Conservation (phyloP, 2,329 filamentous ascomycete genomes). For the Fusarium sp. region DNA sequence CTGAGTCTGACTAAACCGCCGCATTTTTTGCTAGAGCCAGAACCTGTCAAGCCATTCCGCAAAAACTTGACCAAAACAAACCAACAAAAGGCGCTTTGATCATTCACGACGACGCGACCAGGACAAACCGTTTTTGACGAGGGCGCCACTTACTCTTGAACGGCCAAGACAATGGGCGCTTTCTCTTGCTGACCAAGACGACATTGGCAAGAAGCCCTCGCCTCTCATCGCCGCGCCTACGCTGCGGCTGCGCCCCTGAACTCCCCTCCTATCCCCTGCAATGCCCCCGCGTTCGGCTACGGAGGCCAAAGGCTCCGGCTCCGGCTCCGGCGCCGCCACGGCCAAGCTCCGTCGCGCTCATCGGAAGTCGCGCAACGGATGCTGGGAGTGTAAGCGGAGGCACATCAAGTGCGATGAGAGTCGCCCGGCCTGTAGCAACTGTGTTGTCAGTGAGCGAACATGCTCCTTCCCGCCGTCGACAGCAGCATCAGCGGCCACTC, state of each 20-base stretch:
- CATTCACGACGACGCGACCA: neutral
- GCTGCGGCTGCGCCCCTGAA: neutral
- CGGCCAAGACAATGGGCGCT: conserved; percentile 14
- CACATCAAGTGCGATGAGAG: conserved; percentile 59
- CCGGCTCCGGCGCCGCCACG: conserved; percentile 24
- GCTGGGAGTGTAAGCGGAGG: conserved; percentile 54
- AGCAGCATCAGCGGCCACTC: neutral
- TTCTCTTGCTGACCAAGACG: conserved; percentile 2
- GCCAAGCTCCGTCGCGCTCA: conserved; percentile 52
- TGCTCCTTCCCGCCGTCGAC: conserved; percentile 49
- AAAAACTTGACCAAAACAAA: conserved; percentile 6
- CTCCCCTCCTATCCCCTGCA: neutral
- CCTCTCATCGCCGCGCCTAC: neutral
- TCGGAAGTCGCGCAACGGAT: conserved; percentile 56
- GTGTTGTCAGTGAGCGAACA: conserved; percentile 49
- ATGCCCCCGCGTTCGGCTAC: conserved; percentile 35
- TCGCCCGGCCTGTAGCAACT: conserved; percentile 55
- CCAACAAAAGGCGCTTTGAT: neutral
- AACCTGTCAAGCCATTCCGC: neutral
- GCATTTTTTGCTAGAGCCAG: neutral
- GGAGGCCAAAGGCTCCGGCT: conserved; percentile 24
- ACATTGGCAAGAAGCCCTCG: conserved; percentile 1
- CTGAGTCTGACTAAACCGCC: conserved; percentile 6
- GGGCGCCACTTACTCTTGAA: neutral
- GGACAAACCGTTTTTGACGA: neutral